Evolutionary conservation across 345 rosid species (phyloP).

Genomic region (Raphanus sativus): DNA sequence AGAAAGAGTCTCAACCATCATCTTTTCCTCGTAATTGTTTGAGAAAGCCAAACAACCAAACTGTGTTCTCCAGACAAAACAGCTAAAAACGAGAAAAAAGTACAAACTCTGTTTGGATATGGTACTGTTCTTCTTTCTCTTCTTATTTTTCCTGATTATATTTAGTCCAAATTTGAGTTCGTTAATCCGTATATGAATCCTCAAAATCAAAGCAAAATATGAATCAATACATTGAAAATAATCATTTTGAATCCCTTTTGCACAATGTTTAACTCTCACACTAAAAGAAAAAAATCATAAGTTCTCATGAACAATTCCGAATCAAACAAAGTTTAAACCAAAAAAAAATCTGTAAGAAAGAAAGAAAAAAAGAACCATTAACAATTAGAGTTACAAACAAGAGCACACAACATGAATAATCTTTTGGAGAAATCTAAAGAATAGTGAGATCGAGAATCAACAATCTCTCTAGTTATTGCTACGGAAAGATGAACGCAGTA

Average conservation of each 20-base stretch:
- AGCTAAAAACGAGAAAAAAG: neutral
- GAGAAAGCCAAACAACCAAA: too few species aligned
- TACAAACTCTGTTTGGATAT: neutral
- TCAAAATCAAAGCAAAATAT: neutral
- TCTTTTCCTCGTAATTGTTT: too few species aligned
- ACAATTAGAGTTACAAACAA: conserved; percentile 40
- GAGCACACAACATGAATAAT: conserved; percentile 38
- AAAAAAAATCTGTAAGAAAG: conserved; percentile 16
- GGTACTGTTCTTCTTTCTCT: neutral
- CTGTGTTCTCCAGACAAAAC: too few species aligned
- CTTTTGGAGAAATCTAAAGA: conserved; percentile 27
- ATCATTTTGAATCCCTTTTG: conserved; percentile 19
- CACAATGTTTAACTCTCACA: conserved; percentile 30
- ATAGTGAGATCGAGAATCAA: conserved; percentile 39
- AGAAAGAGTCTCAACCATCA: too few species aligned
- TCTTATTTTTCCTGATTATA: neutral
- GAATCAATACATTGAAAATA: neutral
- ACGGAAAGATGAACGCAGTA: conserved; percentile 20
- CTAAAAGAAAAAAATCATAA: conserved; percentile 29
- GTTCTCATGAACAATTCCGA: conserved; percentile 29
- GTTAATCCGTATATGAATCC: neutral
- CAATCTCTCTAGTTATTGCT: conserved; percentile 38
- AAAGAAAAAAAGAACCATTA: neutral
- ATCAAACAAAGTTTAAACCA: conserved; percentile 11
- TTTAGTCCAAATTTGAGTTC: neutral